Percentiles rank a stretch among this genome's conserved stretches.
Conservation (phyloP, 2,329 filamentous ascomycete species). For the Tothia fuscella region DNA sequence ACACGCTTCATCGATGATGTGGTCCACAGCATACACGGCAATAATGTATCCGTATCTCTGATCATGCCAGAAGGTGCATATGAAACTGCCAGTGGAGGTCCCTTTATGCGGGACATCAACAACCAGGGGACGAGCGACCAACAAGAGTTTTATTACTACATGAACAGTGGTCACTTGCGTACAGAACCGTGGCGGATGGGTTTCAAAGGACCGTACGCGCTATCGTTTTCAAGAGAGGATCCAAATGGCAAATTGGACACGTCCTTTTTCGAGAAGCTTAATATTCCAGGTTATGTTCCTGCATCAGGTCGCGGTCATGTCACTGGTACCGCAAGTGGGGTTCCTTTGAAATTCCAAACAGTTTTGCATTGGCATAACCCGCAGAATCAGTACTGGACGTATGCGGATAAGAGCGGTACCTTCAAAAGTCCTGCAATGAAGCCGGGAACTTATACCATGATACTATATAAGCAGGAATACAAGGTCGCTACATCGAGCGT, state of each 20-base stretch:
- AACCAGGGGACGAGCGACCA: slow-evolving; percentile 49
- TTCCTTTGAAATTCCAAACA: slow-evolving; percentile 38
- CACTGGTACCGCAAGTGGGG: slow-evolving; percentile 47
- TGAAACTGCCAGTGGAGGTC: slow-evolving; percentile 52
- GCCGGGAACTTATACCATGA: slow-evolving; percentile 56
- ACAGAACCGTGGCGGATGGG: slow-evolving; percentile 52
- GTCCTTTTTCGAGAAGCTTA: slow-evolving; percentile 47
- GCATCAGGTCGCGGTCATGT: slow-evolving; percentile 46
- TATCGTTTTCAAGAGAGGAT: slow-evolving; percentile 44
- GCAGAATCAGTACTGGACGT: slow-evolving; percentile 53
- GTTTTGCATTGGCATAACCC: slow-evolving; percentile 56
- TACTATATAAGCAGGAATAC: slow-evolving; percentile 49
- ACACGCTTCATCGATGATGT: slow-evolving; percentile 59
- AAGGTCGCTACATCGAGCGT: slow-evolving; percentile 37
- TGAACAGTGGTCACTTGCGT: slow-evolving; percentile 53
- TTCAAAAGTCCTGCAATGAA: slow-evolving; percentile 57
- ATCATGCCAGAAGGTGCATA: slow-evolving; percentile 43
- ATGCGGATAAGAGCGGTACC: slow-evolving; percentile 40
- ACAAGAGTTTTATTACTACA: slow-evolving; percentile 53
- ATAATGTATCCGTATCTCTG: slow-evolving; percentile 45
- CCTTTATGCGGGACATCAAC: slow-evolving; percentile 52
- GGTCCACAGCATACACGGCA: slow-evolving; percentile 48
- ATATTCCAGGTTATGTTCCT: slow-evolving; percentile 46
- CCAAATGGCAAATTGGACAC: slow-evolving; percentile 38
- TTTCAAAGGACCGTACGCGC: slow-evolving; percentile 53